A percentile compares a stretch with the other conserved stretches of the same genome.
Conservation (phyloP, 2,329 filamentous ascomycete species). For the Fusarium zealandicum region DNA sequence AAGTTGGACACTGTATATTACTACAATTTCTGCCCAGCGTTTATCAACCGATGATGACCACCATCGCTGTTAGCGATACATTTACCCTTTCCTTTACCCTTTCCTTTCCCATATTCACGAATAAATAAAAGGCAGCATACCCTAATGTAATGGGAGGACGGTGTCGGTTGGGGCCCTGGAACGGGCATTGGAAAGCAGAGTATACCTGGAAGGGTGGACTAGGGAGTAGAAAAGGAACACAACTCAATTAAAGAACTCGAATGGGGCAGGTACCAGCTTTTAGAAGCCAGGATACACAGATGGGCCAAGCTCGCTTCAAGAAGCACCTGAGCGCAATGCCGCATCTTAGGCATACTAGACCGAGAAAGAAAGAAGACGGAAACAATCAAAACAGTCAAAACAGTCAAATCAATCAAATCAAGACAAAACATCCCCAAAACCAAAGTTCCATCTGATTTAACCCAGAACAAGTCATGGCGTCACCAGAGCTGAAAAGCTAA, state of each 20-base stretch:
- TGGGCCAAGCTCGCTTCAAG: background rate
- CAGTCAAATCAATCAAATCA: background rate
- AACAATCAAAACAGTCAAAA: too few species aligned
- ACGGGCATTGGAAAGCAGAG: slow-evolving; percentile 21
- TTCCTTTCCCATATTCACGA: slow-evolving; percentile 23
- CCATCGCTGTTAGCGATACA: slow-evolving; percentile 20
- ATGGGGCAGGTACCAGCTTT: background rate
- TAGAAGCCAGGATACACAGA: background rate
- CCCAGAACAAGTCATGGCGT: too few species aligned
- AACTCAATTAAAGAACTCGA: slow-evolving; percentile 1
- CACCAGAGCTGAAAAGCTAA: background rate
- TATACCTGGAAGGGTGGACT: slow-evolving; percentile 9
- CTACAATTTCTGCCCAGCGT: slow-evolving; percentile 20
- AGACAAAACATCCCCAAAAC: slow-evolving; percentile 2
- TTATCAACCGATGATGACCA: slow-evolving; percentile 9
- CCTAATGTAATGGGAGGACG: slow-evolving; percentile 43
- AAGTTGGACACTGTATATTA: slow-evolving; percentile 34
- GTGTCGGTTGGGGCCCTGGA: slow-evolving; percentile 36
- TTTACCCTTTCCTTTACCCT: slow-evolving; percentile 21
- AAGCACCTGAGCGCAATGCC: background rate
- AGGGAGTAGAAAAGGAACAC: slow-evolving; percentile 6
- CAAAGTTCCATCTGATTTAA: background rate
- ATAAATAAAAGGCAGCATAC: slow-evolving; percentile 38
- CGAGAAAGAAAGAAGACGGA: background rate
- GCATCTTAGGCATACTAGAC: background rate